phyloP scores from a whole-genome alignment of 257 asterid genomes.

The Solanum bukasovii region DNA sequence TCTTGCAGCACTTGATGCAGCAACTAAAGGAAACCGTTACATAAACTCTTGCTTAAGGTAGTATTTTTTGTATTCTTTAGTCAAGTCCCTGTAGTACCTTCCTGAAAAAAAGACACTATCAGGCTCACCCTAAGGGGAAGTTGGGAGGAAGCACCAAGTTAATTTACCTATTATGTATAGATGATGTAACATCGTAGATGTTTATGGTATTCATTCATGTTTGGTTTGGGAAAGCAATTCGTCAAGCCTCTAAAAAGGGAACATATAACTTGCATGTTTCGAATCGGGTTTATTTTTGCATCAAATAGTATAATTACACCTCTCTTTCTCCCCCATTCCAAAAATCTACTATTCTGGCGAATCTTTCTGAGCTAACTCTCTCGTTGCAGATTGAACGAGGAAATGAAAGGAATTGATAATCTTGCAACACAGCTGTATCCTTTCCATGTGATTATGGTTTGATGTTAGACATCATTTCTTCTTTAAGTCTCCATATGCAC shows the following conservation, averaged over 20 bases:
- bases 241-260: not conserved
- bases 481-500: not conserved
- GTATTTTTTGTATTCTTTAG: not conserved
- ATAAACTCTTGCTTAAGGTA: conserved; percentile 94
- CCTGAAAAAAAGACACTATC: not conserved
- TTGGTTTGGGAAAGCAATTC: not conserved
- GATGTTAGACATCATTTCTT: not conserved
- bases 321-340: not conserved
- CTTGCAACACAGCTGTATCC: conserved; percentile 89
- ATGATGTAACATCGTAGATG: not conserved
- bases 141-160: not conserved
- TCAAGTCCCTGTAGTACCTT: not conserved
- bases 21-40: conserved; percentile 84
- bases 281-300: not conserved
- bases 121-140: not conserved
- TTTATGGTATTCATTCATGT: not conserved
- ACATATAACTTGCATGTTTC: not conserved
- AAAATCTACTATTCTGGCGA: not conserved
- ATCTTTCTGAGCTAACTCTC: not conserved
- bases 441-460: conserved; percentile 6
- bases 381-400: conserved; percentile 77
- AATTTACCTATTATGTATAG: not conserved
- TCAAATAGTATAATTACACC: not conserved
- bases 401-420: conserved; percentile 73
- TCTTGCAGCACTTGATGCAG: conserved; percentile 81